Evolutionary conservation across 805 yeast species (phyloP).

Genomic region (Candida endomychidarum): DNA sequence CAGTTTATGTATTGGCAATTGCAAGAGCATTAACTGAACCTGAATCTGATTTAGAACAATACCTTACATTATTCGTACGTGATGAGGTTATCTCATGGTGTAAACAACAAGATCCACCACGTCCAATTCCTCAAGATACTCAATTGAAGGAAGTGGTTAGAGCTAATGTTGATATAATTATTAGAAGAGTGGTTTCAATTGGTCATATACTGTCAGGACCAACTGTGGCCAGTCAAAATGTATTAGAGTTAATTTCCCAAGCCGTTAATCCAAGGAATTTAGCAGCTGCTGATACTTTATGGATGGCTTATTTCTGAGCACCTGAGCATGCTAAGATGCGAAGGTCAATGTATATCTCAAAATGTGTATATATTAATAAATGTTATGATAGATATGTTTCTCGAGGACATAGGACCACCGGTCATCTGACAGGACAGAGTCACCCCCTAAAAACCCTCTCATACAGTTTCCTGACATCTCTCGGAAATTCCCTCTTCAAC

Average conservation of each 20-base stretch:
- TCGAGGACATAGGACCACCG: too few species aligned
- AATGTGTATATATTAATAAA: not conserved
- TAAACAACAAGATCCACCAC: conserved; percentile 70
- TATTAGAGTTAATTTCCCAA: conserved; percentile 84
- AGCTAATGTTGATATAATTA: conserved; percentile 81
- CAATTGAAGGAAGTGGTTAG: conserved; percentile 85
- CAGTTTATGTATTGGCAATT: conserved; percentile 79
- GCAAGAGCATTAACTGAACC: conserved; percentile 90
- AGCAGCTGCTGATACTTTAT: conserved; percentile 86
- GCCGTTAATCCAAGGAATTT: conserved; percentile 94
- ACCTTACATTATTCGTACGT: conserved; percentile 88
- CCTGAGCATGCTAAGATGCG: too few species aligned
- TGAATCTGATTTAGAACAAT: conserved; percentile 87
- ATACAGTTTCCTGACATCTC: not conserved
- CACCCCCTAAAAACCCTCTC: not conserved
- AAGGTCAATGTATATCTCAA: not conserved
- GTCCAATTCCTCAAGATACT: conserved; percentile 78
- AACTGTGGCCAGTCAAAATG: conserved; percentile 82
- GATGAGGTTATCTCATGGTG: conserved; percentile 96
- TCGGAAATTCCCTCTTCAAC: conserved; percentile 9
- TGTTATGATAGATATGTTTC: not conserved
- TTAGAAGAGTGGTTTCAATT: conserved; percentile 74
- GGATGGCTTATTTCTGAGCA: conserved; percentile 87
- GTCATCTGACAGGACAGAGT: not conserved
- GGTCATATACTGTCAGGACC: conserved; percentile 60